Percentiles rank a stretch among this genome's conserved stretches.
Evolutionary conservation across 345 rosid genomes (phyloP).

Genomic region (Draba incana): DNA sequence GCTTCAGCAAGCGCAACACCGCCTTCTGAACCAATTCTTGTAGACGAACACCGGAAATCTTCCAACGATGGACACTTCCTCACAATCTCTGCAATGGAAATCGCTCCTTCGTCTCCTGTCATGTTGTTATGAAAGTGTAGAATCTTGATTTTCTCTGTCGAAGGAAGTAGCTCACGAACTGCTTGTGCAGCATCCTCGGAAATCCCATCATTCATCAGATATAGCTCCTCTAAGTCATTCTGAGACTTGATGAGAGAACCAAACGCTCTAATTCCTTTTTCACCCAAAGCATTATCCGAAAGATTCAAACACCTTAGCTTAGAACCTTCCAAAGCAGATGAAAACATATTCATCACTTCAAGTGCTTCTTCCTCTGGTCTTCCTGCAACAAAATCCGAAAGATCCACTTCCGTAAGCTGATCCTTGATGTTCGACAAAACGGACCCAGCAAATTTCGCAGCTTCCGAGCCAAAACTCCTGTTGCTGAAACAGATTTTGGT

Average conservation of each 20-base stretch:
- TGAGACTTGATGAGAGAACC: conserved; percentile 69
- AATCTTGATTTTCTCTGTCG: conserved; percentile 66
- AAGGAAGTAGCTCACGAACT: conserved; percentile 77
- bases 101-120: conserved; percentile 89
- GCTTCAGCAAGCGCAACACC: conserved; percentile 82
- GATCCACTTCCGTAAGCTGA: conserved; percentile 77
- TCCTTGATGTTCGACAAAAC: conserved; percentile 67
- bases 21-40: conserved; percentile 78
- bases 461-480: conserved; percentile 82
- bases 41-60: conserved; percentile 84
- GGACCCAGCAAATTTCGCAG: conserved; percentile 71
- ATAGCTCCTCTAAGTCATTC: conserved; percentile 73
- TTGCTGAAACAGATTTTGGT: conserved; percentile 76
- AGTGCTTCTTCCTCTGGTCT: conserved; percentile 84
- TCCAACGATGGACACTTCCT: conserved; percentile 58
- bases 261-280: conserved; percentile 88
- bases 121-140: conserved; percentile 93
- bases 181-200: conserved; percentile 93
- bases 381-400: conserved; percentile 90
- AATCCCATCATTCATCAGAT: conserved; percentile 86
- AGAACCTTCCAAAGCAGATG: conserved; percentile 77
- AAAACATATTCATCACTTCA: conserved; percentile 76
- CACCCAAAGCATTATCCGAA: conserved; percentile 97
- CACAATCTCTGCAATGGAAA: conserved; percentile 72
- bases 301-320: conserved; percentile 66